Base-by-base conservation (phyloP, 2,329 filamentous ascomycete species). In the Phyllosticta citribraziliensis region DNA sequence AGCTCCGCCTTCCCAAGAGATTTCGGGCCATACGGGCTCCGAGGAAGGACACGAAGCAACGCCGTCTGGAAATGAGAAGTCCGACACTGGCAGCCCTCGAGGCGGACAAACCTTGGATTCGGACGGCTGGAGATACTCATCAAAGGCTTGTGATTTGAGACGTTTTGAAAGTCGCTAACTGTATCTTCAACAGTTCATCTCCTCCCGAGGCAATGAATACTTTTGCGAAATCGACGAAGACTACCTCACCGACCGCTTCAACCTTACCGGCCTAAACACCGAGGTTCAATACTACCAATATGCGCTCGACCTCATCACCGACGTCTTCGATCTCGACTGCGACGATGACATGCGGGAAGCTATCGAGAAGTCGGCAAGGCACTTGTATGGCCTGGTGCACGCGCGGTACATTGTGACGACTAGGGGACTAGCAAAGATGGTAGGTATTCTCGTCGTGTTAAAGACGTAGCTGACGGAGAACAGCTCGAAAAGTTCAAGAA, bases 151-250 rank as follows among this genome's bases (percentile, higher is more conserved):
- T 56, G 24, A 14, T 27, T 10, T 30, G 27, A 6, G 9, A 30
- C 6, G 27, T 30, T 5, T 10, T 6, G 27, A 30, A 30, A 9
- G 9, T 11, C 25, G 50, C 59, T 58, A 30, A 54, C 27, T 17
- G 4, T 6, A 14, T 56, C 4, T 19, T 12, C n/a, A n/a, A n/a
- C 72, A 99, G 94, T 99, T 99, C 75, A 97, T 97, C 70, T 97
- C 93, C 4, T 96, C 92, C 5, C 85, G 94, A 61, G 94, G 94
- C 66, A 97, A 99, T 77, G 94, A 99, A 74, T 99, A 99, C 78
- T 99, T 97, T 71, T 99, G 94, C 83, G 94, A 99, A 74, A 97
- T 99, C 70, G 94, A 99, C 76, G 94, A 99, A 75, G 94, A 99
- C 70, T 99, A 99, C 76, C 83, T 99, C 55, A 97, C 92, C 57